Conservation (phyloP, 805 yeast species). For the Myxozyma lipomycoides region DNA sequence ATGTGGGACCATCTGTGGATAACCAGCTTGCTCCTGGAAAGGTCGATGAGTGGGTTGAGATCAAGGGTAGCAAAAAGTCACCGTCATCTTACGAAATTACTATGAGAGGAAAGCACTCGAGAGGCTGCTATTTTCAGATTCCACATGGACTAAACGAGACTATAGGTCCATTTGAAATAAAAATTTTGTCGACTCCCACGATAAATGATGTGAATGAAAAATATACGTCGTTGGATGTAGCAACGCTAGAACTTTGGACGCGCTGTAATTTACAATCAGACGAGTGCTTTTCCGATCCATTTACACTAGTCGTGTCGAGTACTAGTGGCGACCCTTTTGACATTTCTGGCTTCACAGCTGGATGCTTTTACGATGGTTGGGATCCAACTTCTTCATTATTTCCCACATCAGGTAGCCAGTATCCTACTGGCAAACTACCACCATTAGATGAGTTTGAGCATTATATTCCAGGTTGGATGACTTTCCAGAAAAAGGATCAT, state of each 20-base stretch:
- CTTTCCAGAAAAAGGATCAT: conserved; percentile 56
- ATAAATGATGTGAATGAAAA: not conserved
- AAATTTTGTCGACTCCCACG: conserved; percentile 6
- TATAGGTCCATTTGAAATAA: not conserved
- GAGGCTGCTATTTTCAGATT: conserved; percentile 9
- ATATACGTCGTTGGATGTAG: not conserved
- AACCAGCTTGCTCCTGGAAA: conserved; percentile 7
- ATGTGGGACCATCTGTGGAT: conserved; percentile 10
- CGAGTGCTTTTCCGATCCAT: conserved; percentile 12
- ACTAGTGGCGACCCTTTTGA: not conserved
- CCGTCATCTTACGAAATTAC: conserved; percentile 4
- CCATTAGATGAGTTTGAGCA: conserved; percentile 66
- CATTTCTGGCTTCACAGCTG: conserved; percentile 35
- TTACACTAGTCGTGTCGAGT: conserved; percentile 3
- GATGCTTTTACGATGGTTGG: conserved; percentile 79
- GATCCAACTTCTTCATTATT: conserved; percentile 28
- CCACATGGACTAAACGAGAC: conserved; percentile 5
- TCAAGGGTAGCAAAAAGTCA: not conserved
- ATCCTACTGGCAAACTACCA: conserved; percentile 51
- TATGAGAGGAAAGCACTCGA: conserved; percentile 3
- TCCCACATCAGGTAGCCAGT: not conserved
- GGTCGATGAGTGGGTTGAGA: conserved; percentile 7
- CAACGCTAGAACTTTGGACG: conserved; percentile 12
- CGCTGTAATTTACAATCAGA: conserved; percentile 13
- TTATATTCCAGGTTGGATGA: conserved; percentile 62